Evolutionary conservation across 805 yeast species (phyloP).

Genomic region (Lipomyces orientalis): DNA sequence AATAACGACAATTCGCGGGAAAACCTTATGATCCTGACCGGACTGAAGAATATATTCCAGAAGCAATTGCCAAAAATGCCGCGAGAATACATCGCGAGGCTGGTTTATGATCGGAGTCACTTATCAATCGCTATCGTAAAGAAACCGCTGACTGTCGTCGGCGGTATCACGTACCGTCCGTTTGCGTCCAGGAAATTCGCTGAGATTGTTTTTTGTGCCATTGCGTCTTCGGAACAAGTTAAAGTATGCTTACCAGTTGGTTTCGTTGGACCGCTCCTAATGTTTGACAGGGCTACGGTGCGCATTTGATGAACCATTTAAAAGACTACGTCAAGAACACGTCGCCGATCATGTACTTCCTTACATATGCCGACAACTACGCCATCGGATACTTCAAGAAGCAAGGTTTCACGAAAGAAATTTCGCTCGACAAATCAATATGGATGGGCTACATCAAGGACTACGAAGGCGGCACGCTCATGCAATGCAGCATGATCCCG

Average conservation of each 20-base stretch:
- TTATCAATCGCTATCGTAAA: slow-evolving; percentile 94
- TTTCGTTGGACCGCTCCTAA: not conserved
- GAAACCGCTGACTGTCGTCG: slow-evolving; percentile 92
- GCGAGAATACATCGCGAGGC: slow-evolving; percentile 89
- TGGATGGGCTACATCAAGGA: slow-evolving; percentile 99
- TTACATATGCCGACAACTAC: slow-evolving; percentile 97
- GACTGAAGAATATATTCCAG: slow-evolving; percentile 93
- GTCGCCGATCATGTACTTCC: slow-evolving; percentile 79
- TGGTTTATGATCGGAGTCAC: slow-evolving; percentile 93
- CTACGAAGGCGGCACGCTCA: slow-evolving; percentile 97
- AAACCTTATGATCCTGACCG: slow-evolving; percentile 88
- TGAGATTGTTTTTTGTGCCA: slow-evolving; percentile 98
- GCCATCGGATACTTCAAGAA: slow-evolving; percentile 98
- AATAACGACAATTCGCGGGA: slow-evolving; percentile 91
- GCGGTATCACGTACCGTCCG: slow-evolving; percentile 96
- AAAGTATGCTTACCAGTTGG: slow-evolving; percentile 58
- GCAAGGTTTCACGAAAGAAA: slow-evolving; percentile 97
- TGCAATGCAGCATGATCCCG: slow-evolving; percentile 97
- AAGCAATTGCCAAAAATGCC: slow-evolving; percentile 99
- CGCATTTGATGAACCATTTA: slow-evolving; percentile 96
- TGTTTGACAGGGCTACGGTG: slow-evolving; percentile 69
- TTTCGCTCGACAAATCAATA: slow-evolving; percentile 76
- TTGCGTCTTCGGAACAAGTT: slow-evolving; percentile 95
- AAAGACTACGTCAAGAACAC: slow-evolving; percentile 94
- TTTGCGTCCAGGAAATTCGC: slow-evolving; percentile 91